Evolutionary conservation across 2,329 filamentous ascomycete species (phyloP).

Genomic region (Decorospora gaudefroyi): DNA sequence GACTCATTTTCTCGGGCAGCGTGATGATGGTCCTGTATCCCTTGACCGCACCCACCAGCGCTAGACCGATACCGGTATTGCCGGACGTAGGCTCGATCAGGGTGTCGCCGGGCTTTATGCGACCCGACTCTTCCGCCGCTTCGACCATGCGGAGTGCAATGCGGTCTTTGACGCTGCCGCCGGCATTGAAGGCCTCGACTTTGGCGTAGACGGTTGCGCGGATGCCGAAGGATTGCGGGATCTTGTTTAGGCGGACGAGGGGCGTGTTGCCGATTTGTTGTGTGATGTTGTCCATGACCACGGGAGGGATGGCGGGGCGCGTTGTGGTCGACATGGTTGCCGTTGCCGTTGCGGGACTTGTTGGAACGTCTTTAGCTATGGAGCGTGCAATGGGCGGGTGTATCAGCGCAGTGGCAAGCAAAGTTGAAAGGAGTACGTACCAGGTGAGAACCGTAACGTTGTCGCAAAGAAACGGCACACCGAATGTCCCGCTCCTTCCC

Average conservation of each 20-base stretch:
- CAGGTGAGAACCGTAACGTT: conserved; percentile 3
- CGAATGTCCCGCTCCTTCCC: conserved; percentile 17
- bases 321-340: conserved; percentile 55
- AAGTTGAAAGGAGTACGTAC: conserved; percentile 19
- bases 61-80: conserved; percentile 96
- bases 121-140: conserved; percentile 84
- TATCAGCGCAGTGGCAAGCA: neutral
- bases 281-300: conserved; percentile 68
- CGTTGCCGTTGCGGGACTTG: conserved; percentile 7
- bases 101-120: conserved; percentile 96
- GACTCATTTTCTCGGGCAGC: conserved; percentile 98
- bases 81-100: conserved; percentile 97
- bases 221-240: conserved; percentile 88
- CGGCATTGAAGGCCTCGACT: conserved; percentile 90
- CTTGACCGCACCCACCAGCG: conserved; percentile 92
- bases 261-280: conserved; percentile 95
- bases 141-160: conserved; percentile 98
- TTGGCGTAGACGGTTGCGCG: conserved; percentile 89
- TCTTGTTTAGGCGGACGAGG: conserved; percentile 89
- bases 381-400: neutral
- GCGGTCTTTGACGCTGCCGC: conserved; percentile 90
- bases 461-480: conserved; percentile 22
- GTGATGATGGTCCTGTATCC: conserved; percentile 99
- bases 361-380: too few species aligned
- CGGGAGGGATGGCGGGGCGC: conserved; percentile 58